A percentile compares a stretch with the other conserved stretches of the same genome.
phyloP scores from a whole-genome alignment of 345 rosid species.

The Excoecaria agallocha region DNA sequence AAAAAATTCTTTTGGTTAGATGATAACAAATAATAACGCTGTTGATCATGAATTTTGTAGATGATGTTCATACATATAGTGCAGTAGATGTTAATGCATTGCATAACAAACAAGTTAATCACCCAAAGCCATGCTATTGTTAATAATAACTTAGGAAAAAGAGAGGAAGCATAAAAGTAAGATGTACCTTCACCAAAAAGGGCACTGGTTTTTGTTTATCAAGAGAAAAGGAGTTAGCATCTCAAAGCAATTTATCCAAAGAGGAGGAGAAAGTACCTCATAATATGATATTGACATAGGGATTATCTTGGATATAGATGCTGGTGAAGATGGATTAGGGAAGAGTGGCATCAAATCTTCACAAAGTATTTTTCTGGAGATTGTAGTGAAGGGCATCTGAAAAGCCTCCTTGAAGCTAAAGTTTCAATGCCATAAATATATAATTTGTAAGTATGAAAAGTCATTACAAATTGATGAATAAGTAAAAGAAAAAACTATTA shows the following conservation, averaged over 20 bases:
- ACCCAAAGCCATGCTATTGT: not conserved
- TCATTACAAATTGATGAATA: not conserved
- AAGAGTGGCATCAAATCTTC: conserved; percentile 58
- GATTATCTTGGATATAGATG: conserved; percentile 35
- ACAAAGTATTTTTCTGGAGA: conserved; percentile 64
- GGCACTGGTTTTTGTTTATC: not conserved
- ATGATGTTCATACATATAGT: not conserved
- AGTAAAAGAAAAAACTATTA: not conserved
- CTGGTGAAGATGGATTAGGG: conserved; percentile 50
- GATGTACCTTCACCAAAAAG: not conserved
- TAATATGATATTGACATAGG: conserved; percentile 78
- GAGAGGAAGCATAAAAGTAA: not conserved
- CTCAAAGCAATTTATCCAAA: conserved; percentile 2
- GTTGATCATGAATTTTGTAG: not conserved
- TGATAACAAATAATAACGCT: not conserved
- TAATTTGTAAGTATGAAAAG: not conserved
- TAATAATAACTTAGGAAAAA: not conserved
- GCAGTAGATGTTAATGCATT: not conserved
- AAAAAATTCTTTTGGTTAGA: not conserved
- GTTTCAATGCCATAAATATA: conserved; percentile 6
- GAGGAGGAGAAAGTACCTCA: conserved; percentile 39
- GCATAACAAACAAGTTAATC: not conserved
- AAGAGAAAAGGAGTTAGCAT: conserved; percentile 22
- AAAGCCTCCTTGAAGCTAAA: conserved; percentile 80
- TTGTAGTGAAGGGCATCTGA: conserved; percentile 72